Conservation (phyloP, 805 yeast species). For the Pichia cabralensis region DNA sequence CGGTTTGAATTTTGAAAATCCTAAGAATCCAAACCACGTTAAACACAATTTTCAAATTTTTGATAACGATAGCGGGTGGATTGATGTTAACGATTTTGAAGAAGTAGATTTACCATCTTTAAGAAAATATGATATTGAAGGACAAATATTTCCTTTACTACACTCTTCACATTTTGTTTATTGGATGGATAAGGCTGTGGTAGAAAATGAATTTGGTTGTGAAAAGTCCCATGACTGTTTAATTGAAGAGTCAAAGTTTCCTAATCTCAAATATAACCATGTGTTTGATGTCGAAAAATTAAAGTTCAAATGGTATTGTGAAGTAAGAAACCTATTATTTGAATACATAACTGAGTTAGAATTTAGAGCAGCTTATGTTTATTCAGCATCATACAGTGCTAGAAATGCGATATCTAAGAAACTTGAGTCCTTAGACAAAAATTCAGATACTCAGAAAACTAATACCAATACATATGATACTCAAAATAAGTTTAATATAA, state of each 20-base stretch:
- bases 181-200: slow-evolving; percentile 39
- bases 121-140: slow-evolving; percentile 26
- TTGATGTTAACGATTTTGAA: slow-evolving; percentile 49
- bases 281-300: slow-evolving; percentile 65
- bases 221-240: slow-evolving; percentile 56
- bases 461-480: background rate
- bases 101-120: slow-evolving; percentile 42
- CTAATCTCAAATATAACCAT: slow-evolving; percentile 38
- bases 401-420: slow-evolving; percentile 20
- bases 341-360: slow-evolving; percentile 45
- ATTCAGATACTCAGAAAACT: background rate
- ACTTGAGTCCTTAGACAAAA: background rate
- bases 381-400: slow-evolving; percentile 21
- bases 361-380: slow-evolving; percentile 32
- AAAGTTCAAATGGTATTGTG: slow-evolving; percentile 71
- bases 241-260: slow-evolving; percentile 30
- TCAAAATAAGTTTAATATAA: no score
- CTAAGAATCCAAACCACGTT: slow-evolving; percentile 4
- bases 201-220: slow-evolving; percentile 32
- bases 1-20: slow-evolving; percentile 31
- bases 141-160: slow-evolving; percentile 52
- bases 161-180: slow-evolving; percentile 64
- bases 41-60: slow-evolving; percentile 24
- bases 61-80: slow-evolving; percentile 52
- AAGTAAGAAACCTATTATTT: slow-evolving; percentile 51